These are phyloP conservation scores for Pleurotus ostreatus DNA, from an alignment of 768 basidiomycete genomes.

Conservation along the genomic window DNA sequence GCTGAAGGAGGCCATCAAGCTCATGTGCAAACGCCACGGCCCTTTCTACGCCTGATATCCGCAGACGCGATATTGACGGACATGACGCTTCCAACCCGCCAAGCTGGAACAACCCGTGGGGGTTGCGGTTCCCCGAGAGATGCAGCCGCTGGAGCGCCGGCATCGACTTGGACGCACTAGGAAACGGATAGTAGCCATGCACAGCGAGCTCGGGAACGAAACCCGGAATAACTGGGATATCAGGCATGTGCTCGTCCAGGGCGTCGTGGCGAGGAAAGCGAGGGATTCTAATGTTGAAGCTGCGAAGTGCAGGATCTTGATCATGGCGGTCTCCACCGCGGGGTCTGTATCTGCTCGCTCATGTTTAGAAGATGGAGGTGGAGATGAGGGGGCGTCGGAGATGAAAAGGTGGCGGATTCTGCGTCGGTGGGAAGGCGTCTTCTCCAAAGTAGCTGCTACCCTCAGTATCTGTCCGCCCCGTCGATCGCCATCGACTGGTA, in stretches of 20 bases:
- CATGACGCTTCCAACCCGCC: no score
- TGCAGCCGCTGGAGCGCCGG: conserved; percentile 38
- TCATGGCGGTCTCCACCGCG: conserved; percentile 16
- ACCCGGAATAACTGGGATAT: conserved; percentile 40
- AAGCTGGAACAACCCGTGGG: conserved; percentile 42
- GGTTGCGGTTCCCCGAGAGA: conserved; percentile 47
- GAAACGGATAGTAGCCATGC: conserved; percentile 49
- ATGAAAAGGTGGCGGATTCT: conserved; percentile 42
- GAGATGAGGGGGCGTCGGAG: conserved; percentile 20
- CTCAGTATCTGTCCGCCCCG: conserved; percentile 21
- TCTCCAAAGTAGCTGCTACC: conserved; percentile 26
- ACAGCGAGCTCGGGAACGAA: conserved; percentile 39
- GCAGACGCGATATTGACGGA: no score
- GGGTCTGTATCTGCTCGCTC: not conserved
- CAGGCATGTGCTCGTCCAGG: conserved; percentile 31
- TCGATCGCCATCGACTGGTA: conserved; percentile 35
- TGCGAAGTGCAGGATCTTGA: conserved; percentile 32
- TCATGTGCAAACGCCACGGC: no score
- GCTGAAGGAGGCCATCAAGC: conserved; percentile 13
- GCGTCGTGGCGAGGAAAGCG: conserved; percentile 30
- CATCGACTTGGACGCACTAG: conserved; percentile 29
- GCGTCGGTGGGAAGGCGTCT: conserved; percentile 30
- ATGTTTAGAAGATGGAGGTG: conserved; percentile 14
- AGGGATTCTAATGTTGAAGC: conserved; percentile 39
- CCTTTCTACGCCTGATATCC: no score